Conservation (phyloP, 192 early-diverging fungal species). For the Coemansia sp. region DNA sequence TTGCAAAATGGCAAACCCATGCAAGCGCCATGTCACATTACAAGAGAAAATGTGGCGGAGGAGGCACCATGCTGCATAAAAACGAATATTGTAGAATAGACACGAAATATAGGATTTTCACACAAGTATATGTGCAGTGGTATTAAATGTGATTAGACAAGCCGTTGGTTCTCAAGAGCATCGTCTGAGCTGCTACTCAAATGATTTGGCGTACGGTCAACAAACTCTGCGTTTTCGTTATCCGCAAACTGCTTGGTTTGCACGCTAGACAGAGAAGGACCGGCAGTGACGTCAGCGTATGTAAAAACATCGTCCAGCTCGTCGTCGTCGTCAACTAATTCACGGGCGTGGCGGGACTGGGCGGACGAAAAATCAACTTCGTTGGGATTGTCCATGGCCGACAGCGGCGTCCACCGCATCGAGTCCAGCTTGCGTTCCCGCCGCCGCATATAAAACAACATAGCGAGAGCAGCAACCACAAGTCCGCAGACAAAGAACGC, state of each 20-base stretch:
- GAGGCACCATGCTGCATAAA: too few relatives aligned
- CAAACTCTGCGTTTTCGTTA: constrained; percentile 10
- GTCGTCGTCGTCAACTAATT: constrained; percentile 23
- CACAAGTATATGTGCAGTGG: too few relatives aligned
- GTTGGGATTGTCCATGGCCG: constrained; percentile 12
- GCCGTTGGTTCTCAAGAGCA: constrained; percentile 14
- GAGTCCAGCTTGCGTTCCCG: constrained; percentile 36
- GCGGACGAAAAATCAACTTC: constrained; percentile 7
- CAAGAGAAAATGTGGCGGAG: too few relatives aligned
- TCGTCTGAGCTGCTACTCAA: constrained; percentile 18
- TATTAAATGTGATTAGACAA: constrained; percentile 10
- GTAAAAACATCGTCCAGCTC: constrained; percentile 33
- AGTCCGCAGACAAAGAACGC: constrained; percentile 28
- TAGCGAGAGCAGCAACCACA: constrained; percentile 25
- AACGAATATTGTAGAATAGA: too few relatives aligned
- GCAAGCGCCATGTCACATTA: too few relatives aligned
- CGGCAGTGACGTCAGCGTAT: constrained; percentile 17
- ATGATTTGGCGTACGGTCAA: constrained; percentile 1
- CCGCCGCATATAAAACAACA: constrained; percentile 39
- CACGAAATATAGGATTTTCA: too few relatives aligned
- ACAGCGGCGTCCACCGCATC: constrained; percentile 43
- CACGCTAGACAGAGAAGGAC: constrained; percentile 3
- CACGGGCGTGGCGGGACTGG: neutral
- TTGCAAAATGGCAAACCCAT: too few relatives aligned
- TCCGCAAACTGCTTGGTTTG: constrained; percentile 2